Evolutionary conservation across 371 early-diverging fungal genomes (phyloP).

Genomic region (Syncephalastrum sp.): DNA sequence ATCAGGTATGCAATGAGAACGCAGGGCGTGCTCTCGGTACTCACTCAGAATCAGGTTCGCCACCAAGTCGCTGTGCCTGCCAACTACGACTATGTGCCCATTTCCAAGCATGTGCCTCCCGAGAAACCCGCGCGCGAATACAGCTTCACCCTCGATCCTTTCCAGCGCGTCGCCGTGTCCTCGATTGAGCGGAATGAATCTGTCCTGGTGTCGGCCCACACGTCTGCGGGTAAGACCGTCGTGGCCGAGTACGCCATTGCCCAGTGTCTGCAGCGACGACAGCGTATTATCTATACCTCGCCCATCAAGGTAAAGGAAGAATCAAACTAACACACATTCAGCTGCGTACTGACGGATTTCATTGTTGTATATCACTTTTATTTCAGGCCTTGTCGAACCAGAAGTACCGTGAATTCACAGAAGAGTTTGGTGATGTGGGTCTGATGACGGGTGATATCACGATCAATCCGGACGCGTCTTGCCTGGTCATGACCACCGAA

Average conservation of each 20-base stretch:
- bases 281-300: conserved; percentile 99
- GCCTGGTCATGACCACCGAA: conserved; percentile 99
- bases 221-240: conserved; percentile 99
- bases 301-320: conserved; percentile 88
- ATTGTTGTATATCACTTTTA: background rate
- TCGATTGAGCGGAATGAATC: conserved; percentile 97
- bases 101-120: conserved; percentile 81
- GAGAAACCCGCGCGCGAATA: conserved; percentile 87
- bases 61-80: conserved; percentile 96
- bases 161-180: conserved; percentile 92
- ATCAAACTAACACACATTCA: background rate
- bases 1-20: conserved; percentile 34
- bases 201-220: conserved; percentile 98
- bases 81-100: conserved; percentile 82
- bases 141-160: conserved; percentile 97
- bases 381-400: conserved; percentile 97
- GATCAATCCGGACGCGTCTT: conserved; percentile 96
- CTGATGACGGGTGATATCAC: conserved; percentile 99
- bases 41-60: conserved; percentile 57
- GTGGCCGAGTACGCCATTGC: conserved; percentile 99
- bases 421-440: conserved; percentile 99
- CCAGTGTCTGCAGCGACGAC: conserved; percentile 87
- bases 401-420: conserved; percentile 98
- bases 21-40: background rate
- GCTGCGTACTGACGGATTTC: background rate